A percentile compares a stretch with the other conserved stretches of the same genome.
These are phyloP conservation scores for Phaeosphaeriaceae sp. DNA, from an alignment of 2,329 filamentous ascomycete species.

Conservation along the genomic window DNA sequence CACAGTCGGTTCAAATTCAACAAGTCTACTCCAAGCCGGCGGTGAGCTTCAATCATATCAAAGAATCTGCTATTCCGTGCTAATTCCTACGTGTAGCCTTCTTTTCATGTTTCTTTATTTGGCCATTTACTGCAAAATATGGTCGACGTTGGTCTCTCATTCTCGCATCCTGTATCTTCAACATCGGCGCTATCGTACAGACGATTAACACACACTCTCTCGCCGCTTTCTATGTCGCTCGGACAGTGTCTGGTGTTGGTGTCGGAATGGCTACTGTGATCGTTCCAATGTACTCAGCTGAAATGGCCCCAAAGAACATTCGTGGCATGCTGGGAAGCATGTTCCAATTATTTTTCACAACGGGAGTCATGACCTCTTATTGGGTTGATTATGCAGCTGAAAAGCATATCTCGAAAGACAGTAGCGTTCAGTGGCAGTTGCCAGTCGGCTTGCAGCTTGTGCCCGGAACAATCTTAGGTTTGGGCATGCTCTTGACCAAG, in stretches of 20 bases:
- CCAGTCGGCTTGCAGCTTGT: conserved; percentile 70
- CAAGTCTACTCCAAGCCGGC: no score
- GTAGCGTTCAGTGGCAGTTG: conserved; percentile 53
- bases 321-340: conserved; percentile 64
- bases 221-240: no score
- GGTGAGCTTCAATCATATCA: no score
- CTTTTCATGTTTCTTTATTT: no score
- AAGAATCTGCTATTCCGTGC: no score
- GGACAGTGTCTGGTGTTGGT: conserved; percentile 30
- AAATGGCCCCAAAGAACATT: conserved; percentile 63
- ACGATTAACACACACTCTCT: no score
- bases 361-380: conserved; percentile 37
- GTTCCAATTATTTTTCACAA: conserved; percentile 58
- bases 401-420: conserved; percentile 51
- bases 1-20: no score
- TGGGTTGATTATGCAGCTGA: conserved; percentile 54
- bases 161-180: no score
- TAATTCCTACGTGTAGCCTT: no score
- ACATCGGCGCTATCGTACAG: no score
- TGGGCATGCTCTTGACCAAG: conserved; percentile 52
- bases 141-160: no score
- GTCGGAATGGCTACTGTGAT: conserved; percentile 61
- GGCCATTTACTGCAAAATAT: no score
- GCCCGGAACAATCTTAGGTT: conserved; percentile 64
- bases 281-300: conserved; percentile 54